Base-by-base conservation (phyloP, 495 filamentous ascomycete species). In the Trichoderma gamsii region DNA sequence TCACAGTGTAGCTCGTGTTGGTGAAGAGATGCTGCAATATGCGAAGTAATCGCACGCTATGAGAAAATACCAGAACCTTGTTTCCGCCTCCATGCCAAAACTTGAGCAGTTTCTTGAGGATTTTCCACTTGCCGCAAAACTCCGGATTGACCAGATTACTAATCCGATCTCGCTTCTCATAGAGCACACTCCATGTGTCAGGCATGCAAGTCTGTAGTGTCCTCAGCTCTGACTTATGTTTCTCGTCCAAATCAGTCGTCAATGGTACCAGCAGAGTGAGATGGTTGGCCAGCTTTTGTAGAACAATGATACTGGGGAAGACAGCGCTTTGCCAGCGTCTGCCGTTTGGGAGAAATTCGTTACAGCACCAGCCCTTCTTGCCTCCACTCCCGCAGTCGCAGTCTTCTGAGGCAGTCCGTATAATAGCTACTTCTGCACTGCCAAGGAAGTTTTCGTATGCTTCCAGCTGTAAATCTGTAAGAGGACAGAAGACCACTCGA, bases 61-160 rank as follows among this genome's bases (percentile, higher is more conserved):
- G 93, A 4, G 89, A 93, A 76, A 99, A 99, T 7, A 99, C 88
- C 4, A 92, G 83, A 2, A 97, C 95, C 76, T 99, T 99, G 76
- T 98, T 93, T 8, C 91, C 92, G 72, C 89, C 93, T 21, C 82
- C 80, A 73, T 96, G 86, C 95, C 95, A 99, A 78, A 93, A 95
- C 29, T 86, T 87, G 0, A 99, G 84, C 4, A 99, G 82, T 71
- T 92, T 96, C 68, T 87, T 88, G 16, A 99, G 80, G 21, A 98
- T 86, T 77, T 93, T 93, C 95, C 95, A 99, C 77, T 99, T 99
- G 3, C 95, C 95, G 73, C 95, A 99, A 71, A 94, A 97, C 65
- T 97, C 91, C 0, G 91, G 90, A 69, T 97, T 94, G 21, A 93
- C 87, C 70, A 90, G 92, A 74, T 89, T 92, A 49, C 90, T 77